A percentile compares a stretch with the other conserved stretches of the same genome.
Evolutionary conservation across 352 stramenopile species (phyloP).

Genomic region (Phytophthora cryptogea): DNA sequence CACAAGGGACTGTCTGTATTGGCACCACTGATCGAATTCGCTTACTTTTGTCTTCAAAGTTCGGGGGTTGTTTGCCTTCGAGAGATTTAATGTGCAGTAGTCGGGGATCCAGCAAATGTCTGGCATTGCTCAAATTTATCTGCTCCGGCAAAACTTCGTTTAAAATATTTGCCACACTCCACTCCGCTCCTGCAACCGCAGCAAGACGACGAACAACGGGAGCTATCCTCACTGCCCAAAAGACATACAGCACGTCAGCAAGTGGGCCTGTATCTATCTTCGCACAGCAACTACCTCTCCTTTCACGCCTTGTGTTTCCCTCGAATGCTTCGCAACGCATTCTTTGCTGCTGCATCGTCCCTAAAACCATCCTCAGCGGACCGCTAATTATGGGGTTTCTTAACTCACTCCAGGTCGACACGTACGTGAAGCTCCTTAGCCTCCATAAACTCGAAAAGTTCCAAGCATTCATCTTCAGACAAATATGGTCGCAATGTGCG

Average conservation of each 20-base stretch:
- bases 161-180: conserved; percentile 40
- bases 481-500: conserved; percentile 69
- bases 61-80: conserved; percentile 6
- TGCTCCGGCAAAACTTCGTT: conserved; percentile 42
- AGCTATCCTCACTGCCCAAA: conserved; percentile 5
- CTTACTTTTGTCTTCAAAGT: conserved; percentile 1
- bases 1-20: conserved; percentile 8
- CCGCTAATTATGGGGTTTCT: conserved; percentile 6
- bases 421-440: conserved; percentile 78
- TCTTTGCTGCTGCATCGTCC: conserved; percentile 7
- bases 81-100: neutral
- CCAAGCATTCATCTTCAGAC: conserved; percentile 56
- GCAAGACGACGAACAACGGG: conserved; percentile 25
- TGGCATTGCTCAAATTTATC: conserved; percentile 30
- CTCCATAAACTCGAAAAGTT: conserved; percentile 70
- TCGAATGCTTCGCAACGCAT: neutral
- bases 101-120: conserved; percentile 13
- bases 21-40: conserved; percentile 5
- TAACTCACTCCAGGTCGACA: conserved; percentile 38
- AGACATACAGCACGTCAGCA: neutral
- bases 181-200: conserved; percentile 19
- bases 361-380: neutral
- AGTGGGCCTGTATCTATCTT: neutral
- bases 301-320: conserved; percentile 3
- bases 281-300: conserved; percentile 2